A percentile compares a stretch with the other conserved stretches of the same genome.
phyloP scores from a whole-genome alignment of 805 yeast species.

The Osmozyma mogii region DNA sequence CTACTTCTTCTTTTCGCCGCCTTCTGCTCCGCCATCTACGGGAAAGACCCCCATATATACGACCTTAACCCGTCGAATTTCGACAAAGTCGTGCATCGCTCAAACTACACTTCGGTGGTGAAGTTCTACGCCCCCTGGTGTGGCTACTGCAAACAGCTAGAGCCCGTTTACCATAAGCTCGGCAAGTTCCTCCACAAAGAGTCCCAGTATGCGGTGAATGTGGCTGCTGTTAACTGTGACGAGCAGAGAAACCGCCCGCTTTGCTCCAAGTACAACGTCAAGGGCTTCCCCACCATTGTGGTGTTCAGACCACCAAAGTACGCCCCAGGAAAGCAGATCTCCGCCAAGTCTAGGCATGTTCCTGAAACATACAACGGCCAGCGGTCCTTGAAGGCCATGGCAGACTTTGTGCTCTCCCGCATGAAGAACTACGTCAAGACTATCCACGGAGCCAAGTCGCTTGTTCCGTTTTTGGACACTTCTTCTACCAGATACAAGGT shows the following conservation, averaged over 20 bases:
- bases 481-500: conserved; percentile 31
- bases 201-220: conserved; percentile 41
- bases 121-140: conserved; percentile 98
- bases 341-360: conserved; percentile 29
- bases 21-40: conserved; percentile 25
- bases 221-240: conserved; percentile 87
- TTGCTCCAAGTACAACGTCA: conserved; percentile 57
- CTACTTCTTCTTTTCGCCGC: neutral
- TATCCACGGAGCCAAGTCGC: conserved; percentile 22
- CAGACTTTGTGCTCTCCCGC: conserved; percentile 46
- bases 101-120: conserved; percentile 75
- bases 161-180: conserved; percentile 55
- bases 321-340: conserved; percentile 17
- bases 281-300: conserved; percentile 80
- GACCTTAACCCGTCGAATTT: conserved; percentile 55
- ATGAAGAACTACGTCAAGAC: conserved; percentile 60
- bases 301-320: conserved; percentile 77
- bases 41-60: conserved; percentile 36
- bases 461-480: conserved; percentile 20
- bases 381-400: conserved; percentile 47
- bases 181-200: conserved; percentile 51
- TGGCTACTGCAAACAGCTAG: conserved; percentile 78
- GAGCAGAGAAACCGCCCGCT: conserved; percentile 54
- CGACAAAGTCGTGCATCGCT: conserved; percentile 52
- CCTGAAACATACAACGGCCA: conserved; percentile 56